Conservation (phyloP, 495 filamentous ascomycete genomes). For the Penicillium paradoxum region DNA sequence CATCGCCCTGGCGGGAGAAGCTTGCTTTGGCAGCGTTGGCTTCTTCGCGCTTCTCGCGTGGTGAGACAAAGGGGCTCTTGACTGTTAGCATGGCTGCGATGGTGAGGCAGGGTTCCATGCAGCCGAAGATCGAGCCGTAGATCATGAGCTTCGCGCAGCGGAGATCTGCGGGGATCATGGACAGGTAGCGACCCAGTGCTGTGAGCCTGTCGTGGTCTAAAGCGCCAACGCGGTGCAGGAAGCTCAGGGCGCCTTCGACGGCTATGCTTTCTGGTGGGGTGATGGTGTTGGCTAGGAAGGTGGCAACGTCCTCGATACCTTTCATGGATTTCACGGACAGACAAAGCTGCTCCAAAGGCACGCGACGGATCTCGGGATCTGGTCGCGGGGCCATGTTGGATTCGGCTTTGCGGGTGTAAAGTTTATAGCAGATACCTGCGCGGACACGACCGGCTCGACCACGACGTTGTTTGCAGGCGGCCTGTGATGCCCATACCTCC, state of each 20-base stretch:
- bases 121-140: slow-evolving; percentile 89
- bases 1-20: slow-evolving; percentile 66
- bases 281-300: slow-evolving; percentile 78
- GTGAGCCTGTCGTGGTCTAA: slow-evolving; percentile 80
- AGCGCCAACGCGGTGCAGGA: slow-evolving; percentile 82
- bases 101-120: slow-evolving; percentile 81
- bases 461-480: slow-evolving; percentile 94
- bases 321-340: slow-evolving; percentile 89
- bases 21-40: slow-evolving; percentile 67
- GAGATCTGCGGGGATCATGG: slow-evolving; percentile 91
- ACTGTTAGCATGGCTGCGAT: slow-evolving; percentile 86
- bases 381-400: slow-evolving; percentile 82
- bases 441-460: slow-evolving; percentile 90
- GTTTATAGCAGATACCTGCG: slow-evolving; percentile 89
- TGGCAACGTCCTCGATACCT: slow-evolving; percentile 70
- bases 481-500: slow-evolving; percentile 91
- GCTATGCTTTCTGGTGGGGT: slow-evolving; percentile 81
- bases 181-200: slow-evolving; percentile 81
- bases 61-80: slow-evolving; percentile 77
- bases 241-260: slow-evolving; percentile 73
- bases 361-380: slow-evolving; percentile 87
- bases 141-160: slow-evolving; percentile 94
- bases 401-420: slow-evolving; percentile 84
- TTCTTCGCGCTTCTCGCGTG: slow-evolving; percentile 74
- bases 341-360: slow-evolving; percentile 91